Base-by-base conservation (phyloP, 2,329 filamentous ascomycete species). In the Sphaerulina vaccinii region DNA sequence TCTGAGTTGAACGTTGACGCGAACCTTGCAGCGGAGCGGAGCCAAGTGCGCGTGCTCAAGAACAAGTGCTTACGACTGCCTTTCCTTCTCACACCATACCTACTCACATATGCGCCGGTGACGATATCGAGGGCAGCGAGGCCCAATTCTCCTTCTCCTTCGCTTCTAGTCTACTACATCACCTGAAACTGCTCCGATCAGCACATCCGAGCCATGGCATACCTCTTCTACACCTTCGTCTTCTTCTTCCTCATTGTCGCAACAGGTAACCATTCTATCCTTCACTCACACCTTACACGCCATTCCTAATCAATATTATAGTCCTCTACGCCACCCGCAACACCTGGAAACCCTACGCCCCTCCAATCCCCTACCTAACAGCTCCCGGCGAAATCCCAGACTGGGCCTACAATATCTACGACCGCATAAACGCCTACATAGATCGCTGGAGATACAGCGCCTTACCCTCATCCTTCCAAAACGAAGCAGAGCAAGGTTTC, bases 401-500 rank as follows among this genome's bases (percentile, higher is more conserved):
- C 62, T 69, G 78, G 57, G 72, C 79, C 56, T 85, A 86, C 69
- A 55, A 73, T 60, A 56, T 72, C 55, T 70, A 78, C 36, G 67
- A 70, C 44, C 58, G 62, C 58, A 38, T 65, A 5, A 65, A 74
- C 53, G 62, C 78, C 62, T 75, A 56, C 51, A 54, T 65, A 52
- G 53, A 66, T 51, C 56, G 60, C 52, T 74, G 78, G 63, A 73
- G 89, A 63, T 96, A 97, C 75, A 79, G 85, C 46, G 86, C 83
- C 24, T 81, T 97, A 1, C 88, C 90, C 0, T 78, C 79, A 13
- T 62, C 57, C 24, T 99, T 97, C 74, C 78, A 84, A 37, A 84
- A 81, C 60, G 93, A 99, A 73, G 85, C 93, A 52, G 92, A 96
- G 71, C 85, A 88, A 13, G 93, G 93, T 16, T 80, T 99, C 22